A percentile compares a stretch with the other conserved stretches of the same genome.
Conservation (phyloP, 192 early-diverging fungal species). For the Gigaspora rosea region DNA sequence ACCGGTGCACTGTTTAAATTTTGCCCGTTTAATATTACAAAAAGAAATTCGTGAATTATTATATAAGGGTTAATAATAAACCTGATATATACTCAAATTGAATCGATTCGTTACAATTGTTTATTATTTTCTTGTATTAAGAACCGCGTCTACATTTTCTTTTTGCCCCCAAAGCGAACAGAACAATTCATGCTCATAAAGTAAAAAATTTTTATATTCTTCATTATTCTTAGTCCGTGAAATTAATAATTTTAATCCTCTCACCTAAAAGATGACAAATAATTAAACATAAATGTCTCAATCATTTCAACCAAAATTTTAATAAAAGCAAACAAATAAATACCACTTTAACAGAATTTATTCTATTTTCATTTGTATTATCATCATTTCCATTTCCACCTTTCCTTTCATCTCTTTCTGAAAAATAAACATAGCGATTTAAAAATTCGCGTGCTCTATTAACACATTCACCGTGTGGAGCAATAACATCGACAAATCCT, state of each 20-base stretch:
- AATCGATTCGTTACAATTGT: not conserved
- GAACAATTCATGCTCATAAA: conserved; percentile 2
- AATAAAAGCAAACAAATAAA: not conserved
- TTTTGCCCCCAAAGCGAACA: not conserved
- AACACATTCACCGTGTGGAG: conserved; percentile 30
- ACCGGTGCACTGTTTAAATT: too few relatives aligned
- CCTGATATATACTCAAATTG: not conserved
- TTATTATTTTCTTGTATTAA: not conserved
- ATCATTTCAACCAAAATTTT: not conserved
- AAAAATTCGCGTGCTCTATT: conserved; percentile 43
- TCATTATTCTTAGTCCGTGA: not conserved
- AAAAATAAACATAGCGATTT: conserved; percentile 39
- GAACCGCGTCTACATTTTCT: not conserved
- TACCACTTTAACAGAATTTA: conserved; percentile 24
- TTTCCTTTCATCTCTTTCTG: too few relatives aligned
- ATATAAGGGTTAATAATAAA: too few relatives aligned
- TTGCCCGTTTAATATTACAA: too few relatives aligned
- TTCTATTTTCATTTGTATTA: not conserved
- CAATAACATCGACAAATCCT: conserved; percentile 46
- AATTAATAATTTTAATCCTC: conserved; percentile 13
- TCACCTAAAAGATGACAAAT: not conserved
- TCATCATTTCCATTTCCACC: not conserved
- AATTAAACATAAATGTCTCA: not conserved
- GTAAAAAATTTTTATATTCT: not conserved
- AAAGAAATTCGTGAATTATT: too few relatives aligned